Conservation (phyloP, 164 flowering plant genomes). For the Macadamia integrifolia region DNA sequence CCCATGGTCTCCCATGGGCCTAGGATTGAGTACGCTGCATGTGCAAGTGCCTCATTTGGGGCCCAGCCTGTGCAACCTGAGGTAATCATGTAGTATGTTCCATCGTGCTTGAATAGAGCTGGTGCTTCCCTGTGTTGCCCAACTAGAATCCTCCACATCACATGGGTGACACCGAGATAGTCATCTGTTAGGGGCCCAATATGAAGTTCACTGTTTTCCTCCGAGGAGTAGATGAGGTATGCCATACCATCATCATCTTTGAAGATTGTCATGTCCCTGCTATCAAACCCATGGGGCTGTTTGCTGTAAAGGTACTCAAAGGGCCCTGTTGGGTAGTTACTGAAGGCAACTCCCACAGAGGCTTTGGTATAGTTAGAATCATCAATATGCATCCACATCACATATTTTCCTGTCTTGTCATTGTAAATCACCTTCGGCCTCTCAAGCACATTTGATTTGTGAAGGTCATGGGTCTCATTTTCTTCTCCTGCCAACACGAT, state of each 20-base stretch:
- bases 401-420: conserved; percentile 63
- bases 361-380: conserved; percentile 93
- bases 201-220: conserved; percentile 91
- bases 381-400: conserved; percentile 99
- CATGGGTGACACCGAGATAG: conserved; percentile 65
- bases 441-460: conserved; percentile 84
- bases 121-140: conserved; percentile 97
- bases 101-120: conserved; percentile 70
- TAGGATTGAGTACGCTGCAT: conserved; percentile 88
- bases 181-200: conserved; percentile 75
- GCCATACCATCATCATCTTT: conserved; percentile 87
- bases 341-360: conserved; percentile 74
- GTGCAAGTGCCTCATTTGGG: conserved; percentile 87
- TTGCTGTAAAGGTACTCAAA: conserved; percentile 75
- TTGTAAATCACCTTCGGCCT: conserved; percentile 95
- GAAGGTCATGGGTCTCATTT: conserved; percentile 62
- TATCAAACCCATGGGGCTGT: conserved; percentile 83
- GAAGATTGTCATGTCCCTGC: conserved; percentile 95
- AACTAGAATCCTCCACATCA: conserved; percentile 53
- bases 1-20: conserved; percentile 97
- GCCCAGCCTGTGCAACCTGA: conserved; percentile 99
- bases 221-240: conserved; percentile 83
- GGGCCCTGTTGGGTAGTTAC: conserved; percentile 86
- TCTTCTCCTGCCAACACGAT: conserved; percentile 79
- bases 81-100: conserved; percentile 95